A percentile compares a stretch with the other conserved stretches of the same genome.
These are phyloP conservation scores for Aspergillus phoenicis DNA, from an alignment of 2,329 filamentous ascomycete species.

Conservation along the genomic window DNA sequence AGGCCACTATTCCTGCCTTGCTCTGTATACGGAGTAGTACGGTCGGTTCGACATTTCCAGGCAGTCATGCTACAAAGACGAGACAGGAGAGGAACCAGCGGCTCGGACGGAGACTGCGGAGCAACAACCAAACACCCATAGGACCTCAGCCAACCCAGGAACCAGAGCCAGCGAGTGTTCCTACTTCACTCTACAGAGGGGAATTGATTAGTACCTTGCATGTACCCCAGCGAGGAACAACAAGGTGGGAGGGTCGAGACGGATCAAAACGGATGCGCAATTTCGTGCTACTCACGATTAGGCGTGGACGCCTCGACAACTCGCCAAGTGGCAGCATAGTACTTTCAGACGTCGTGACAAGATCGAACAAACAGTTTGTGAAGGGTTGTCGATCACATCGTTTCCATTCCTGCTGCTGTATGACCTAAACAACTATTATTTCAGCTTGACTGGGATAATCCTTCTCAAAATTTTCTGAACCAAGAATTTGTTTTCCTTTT, in stretches of 20 bases:
- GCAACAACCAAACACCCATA: not conserved
- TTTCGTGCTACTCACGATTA: not conserved
- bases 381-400: constrained; percentile 1
- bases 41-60: not conserved
- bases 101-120: not conserved
- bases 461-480: not conserved
- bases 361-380: not conserved
- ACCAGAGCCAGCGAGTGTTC: not conserved
- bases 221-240: not conserved
- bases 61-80: not conserved
- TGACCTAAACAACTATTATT: not conserved
- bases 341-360: not conserved
- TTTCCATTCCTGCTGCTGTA: not conserved
- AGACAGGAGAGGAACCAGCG: not conserved
- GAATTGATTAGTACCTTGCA: not conserved
- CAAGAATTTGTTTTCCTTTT: not conserved
- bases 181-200: not conserved
- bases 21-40: constrained; percentile 2
- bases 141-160: not conserved
- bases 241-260: not conserved
- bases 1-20: not conserved
- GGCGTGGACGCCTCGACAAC: not conserved
- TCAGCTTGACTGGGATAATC: not conserved
- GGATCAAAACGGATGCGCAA: not conserved
- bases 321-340: not conserved